Conservation (phyloP, 2,329 filamentous ascomycete genomes). For the Fusarium concolor region DNA sequence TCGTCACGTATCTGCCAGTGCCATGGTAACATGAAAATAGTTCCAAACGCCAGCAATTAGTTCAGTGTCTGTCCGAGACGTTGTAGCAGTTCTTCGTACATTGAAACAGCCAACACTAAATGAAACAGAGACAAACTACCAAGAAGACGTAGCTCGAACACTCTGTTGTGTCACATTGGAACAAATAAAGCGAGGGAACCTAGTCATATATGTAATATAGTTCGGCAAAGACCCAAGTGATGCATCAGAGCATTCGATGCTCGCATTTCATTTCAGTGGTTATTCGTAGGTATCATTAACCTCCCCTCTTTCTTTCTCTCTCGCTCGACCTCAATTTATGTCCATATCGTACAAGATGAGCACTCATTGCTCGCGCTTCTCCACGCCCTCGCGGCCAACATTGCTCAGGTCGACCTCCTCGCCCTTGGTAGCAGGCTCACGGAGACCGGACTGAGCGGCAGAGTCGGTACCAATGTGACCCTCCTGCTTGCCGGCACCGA, state of each 20-base stretch:
- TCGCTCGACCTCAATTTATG: background rate
- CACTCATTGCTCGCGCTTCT: constrained; percentile 32
- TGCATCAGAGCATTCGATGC: constrained; percentile 6
- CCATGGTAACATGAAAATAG: background rate
- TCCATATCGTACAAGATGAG: constrained; percentile 1
- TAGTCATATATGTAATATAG: background rate
- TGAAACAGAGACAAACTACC: background rate
- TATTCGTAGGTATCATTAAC: constrained; percentile 31
- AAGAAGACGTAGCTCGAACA: too few relatives aligned
- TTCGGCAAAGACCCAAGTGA: background rate
- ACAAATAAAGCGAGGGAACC: background rate
- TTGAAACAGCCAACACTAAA: background rate
- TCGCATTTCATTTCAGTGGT: constrained; percentile 17
- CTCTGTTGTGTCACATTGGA: too few relatives aligned
- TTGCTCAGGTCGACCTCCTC: constrained; percentile 66
- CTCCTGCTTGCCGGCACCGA: constrained; percentile 70
- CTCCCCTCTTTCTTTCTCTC: background rate
- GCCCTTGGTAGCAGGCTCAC: constrained; percentile 69
- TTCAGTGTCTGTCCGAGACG: too few relatives aligned
- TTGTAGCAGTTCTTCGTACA: background rate
- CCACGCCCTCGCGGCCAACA: constrained; percentile 69
- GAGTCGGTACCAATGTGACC: constrained; percentile 64
- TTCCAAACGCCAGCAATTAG: background rate
- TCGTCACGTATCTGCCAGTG: background rate
- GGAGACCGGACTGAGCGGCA: constrained; percentile 63